phyloP scores from a whole-genome alignment of 129 eudicot species.

The Logfia minima region DNA sequence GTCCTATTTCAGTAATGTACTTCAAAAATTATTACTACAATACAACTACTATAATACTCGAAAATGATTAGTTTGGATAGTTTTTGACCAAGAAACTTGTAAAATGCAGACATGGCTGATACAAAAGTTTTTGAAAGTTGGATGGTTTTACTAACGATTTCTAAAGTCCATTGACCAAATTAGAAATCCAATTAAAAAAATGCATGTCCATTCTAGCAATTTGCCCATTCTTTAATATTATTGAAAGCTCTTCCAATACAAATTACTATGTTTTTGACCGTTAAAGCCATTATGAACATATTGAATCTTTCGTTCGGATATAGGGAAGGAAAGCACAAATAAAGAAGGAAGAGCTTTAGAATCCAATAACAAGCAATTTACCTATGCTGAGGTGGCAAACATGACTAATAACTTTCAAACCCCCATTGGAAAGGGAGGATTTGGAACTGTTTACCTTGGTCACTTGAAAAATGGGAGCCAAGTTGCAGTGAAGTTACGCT shows the following conservation, averaged over 20 bases:
- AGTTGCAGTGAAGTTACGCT: slow-evolving; percentile 46
- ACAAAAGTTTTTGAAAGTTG: neutral
- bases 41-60: neutral
- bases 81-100: neutral
- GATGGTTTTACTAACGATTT: neutral
- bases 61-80: neutral
- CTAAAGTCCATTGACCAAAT: neutral
- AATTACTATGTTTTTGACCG: slow-evolving; percentile 6
- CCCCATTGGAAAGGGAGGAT: slow-evolving; percentile 46
- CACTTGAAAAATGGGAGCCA: slow-evolving; percentile 32
- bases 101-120: neutral
- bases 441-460: slow-evolving; percentile 48
- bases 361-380: slow-evolving; percentile 36
- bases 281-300: neutral
- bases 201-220: neutral
- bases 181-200: neutral
- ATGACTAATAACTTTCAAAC: slow-evolving; percentile 43
- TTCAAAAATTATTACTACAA: neutral
- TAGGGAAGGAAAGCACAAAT: slow-evolving; percentile 17
- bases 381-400: slow-evolving; percentile 37
- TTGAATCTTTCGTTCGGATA: slow-evolving; percentile 9
- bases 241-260: neutral
- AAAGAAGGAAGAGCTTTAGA: slow-evolving; percentile 38
- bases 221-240: neutral
- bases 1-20: neutral